These are phyloP conservation scores for Pestalotiopsis sp. DNA, from an alignment of 2,329 filamentous ascomycete species.

Conservation along the genomic window DNA sequence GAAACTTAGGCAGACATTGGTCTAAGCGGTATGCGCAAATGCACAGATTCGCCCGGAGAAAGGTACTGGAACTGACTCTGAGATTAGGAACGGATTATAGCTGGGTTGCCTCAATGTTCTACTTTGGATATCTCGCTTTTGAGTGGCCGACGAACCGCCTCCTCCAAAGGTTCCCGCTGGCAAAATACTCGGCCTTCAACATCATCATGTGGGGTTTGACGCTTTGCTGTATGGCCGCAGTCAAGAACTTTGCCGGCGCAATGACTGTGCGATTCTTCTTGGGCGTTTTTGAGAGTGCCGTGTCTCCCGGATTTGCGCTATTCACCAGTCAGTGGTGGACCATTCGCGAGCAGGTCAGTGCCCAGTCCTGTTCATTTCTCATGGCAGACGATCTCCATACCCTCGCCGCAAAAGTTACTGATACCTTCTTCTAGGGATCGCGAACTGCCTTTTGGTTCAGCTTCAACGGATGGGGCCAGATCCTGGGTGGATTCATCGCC, in stretches of 20 bases:
- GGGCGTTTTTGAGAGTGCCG: slow-evolving; percentile 40
- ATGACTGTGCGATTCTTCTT: slow-evolving; percentile 44
- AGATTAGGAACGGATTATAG: slow-evolving; percentile 42
- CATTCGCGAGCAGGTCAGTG: slow-evolving; percentile 26
- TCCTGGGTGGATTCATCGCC: slow-evolving; percentile 41
- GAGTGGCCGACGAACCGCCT: slow-evolving; percentile 69
- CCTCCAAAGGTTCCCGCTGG: slow-evolving; percentile 65
- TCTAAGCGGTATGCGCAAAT: slow-evolving; percentile 23
- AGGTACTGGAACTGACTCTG: background rate
- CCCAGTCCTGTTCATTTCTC: background rate
- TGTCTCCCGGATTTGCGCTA: slow-evolving; percentile 33
- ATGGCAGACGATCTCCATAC: background rate
- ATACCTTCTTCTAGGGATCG: slow-evolving; percentile 15
- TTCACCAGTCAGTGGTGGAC: slow-evolving; percentile 37
- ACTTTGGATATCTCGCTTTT: slow-evolving; percentile 55
- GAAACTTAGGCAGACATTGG: slow-evolving; percentile 25
- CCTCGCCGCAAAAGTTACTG: background rate
- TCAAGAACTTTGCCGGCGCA: slow-evolving; percentile 38
- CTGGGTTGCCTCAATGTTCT: slow-evolving; percentile 55
- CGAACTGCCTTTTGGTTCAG: slow-evolving; percentile 33
- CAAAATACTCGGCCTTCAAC: slow-evolving; percentile 67
- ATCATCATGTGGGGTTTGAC: slow-evolving; percentile 63
- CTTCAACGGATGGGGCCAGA: slow-evolving; percentile 38
- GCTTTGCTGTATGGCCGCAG: slow-evolving; percentile 33
- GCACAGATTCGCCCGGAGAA: no score